Base-by-base conservation (phyloP, 2,329 filamentous ascomycete genomes). In the Exophiala lecanii-corni region DNA sequence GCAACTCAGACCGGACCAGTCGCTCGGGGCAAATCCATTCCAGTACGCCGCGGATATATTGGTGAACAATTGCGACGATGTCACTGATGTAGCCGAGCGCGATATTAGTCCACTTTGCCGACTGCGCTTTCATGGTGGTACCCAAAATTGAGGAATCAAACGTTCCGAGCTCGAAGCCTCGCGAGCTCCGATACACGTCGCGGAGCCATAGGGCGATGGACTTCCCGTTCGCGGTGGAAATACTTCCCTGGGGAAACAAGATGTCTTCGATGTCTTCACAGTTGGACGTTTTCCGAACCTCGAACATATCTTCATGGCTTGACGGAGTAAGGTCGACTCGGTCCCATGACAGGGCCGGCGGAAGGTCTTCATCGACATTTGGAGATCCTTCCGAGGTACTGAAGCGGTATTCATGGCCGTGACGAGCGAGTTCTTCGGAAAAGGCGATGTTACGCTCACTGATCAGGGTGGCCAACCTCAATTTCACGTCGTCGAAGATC, bases 121-220 rank as follows among this genome's bases (percentile, higher is more conserved):
- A 43, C 13, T 43, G 39, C 13, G 18, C 39, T 20, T 36, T 41
- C 26, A 41, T 20, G n/a, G 39, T 23, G 9, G 26, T 36, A 15
- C 26, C 16, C 13, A 41, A 17, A 21, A 41, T 36, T 5, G 30
- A 9, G 9, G 26, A 34, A 23, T 23, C 30, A 16, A 41, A 41
- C 1, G 64, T 79, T 1, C 76, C 78, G 0, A 82, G 47, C 38
- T 80, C 74, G 12, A 74, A 72, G 0, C 75, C 76, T 0, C 75
- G 71, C 0, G 39, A 41, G 5, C 25, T 18, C 16, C 9, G 15
- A 21, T 36, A 41, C 4, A 41, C 26, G 9, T 23, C 28, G 2
- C 23, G 13, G n/a, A 35, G 26, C 39, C 39, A 41, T n/a, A n/a
- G n/a, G n/a, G n/a, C n/a, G n/a, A n/a, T n/a, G n/a, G n/a, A n/a